phyloP scores from a whole-genome alignment of 495 filamentous ascomycete species.

The Talaromyces adpressus region DNA sequence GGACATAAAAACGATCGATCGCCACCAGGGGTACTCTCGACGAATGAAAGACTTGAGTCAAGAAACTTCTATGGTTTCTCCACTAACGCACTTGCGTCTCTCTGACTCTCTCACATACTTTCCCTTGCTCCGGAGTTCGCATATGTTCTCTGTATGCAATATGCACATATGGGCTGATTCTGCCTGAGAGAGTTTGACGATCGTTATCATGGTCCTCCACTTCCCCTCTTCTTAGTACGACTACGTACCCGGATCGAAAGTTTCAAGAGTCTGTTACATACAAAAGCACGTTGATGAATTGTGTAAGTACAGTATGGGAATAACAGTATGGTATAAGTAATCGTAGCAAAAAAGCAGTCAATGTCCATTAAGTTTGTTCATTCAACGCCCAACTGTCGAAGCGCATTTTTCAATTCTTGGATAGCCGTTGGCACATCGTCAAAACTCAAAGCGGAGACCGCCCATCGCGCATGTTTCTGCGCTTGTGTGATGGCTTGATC shows the following conservation, averaged over 20 bases:
- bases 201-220: neutral
- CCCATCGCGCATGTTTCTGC: constrained; percentile 96
- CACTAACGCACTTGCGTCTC: neutral
- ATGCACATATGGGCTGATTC: neutral
- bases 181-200: neutral
- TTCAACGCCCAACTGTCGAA: constrained; percentile 39
- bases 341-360: neutral
- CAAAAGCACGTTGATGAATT: neutral
- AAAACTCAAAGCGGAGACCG: constrained; percentile 92
- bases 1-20: neutral
- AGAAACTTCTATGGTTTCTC: neutral
- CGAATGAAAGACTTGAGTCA: neutral
- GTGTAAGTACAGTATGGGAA: neutral
- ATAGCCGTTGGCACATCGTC: constrained; percentile 92
- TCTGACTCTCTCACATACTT: neutral
- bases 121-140: neutral
- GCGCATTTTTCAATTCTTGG: constrained; percentile 69
- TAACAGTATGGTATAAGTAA: neutral
- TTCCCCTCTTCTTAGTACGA: neutral
- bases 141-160: neutral
- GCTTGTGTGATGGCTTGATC: constrained; percentile 70
- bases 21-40: neutral
- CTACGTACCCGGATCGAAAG: neutral
- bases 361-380: constrained; percentile 9
- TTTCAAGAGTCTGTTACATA: neutral